phyloP scores from a whole-genome alignment of 2,329 filamentous ascomycete genomes.

The Cytospora paraplurivora region DNA sequence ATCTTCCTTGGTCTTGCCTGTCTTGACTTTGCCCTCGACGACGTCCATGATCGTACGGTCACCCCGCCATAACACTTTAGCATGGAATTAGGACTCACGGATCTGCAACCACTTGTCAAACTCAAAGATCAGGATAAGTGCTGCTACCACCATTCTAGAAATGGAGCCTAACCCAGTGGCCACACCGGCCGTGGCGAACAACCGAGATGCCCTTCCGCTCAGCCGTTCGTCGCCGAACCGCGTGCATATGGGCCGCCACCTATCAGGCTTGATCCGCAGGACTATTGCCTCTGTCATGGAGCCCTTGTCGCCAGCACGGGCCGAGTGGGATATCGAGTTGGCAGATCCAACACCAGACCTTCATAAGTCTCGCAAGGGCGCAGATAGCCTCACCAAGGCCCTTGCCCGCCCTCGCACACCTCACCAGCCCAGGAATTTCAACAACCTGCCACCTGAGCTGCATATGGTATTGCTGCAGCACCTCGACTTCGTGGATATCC shows the following conservation, averaged over 20 bases:
- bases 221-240: constrained; percentile 8
- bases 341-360: constrained; percentile 6
- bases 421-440: constrained; percentile 32
- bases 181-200: neutral
- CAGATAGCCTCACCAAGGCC: neutral
- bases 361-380: constrained; percentile 10
- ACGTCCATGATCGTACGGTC: neutral
- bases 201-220: neutral
- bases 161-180: constrained; percentile 9
- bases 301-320: constrained; percentile 17
- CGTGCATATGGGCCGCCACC: neutral
- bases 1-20: neutral
- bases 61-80: neutral
- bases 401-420: neutral
- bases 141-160: neutral
- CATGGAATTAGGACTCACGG: neutral
- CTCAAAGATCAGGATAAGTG: neutral
- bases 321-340: constrained; percentile 18
- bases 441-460: constrained; percentile 46
- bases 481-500: constrained; percentile 47
- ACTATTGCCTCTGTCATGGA: constrained; percentile 22
- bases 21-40: neutral
- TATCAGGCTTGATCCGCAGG: constrained; percentile 8
- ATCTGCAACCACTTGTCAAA: neutral
- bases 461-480: constrained; percentile 45